Evolutionary conservation across 2,329 filamentous ascomycete species (phyloP).

Genomic region (Penicillium sp.): DNA sequence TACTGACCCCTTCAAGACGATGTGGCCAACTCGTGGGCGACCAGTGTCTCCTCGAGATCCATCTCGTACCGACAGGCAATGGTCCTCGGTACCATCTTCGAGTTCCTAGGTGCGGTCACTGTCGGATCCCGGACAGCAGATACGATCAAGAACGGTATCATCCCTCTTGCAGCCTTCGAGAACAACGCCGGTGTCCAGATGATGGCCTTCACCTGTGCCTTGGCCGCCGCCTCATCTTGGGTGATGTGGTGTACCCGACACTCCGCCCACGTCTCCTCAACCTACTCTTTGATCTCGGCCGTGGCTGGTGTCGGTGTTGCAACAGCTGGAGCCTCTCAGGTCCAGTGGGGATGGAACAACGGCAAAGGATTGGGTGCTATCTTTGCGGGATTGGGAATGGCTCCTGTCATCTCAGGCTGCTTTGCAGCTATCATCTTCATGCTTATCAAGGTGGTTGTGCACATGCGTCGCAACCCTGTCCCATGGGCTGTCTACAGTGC

Average conservation of each 20-base stretch:
- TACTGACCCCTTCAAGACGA: slow-evolving; percentile 51
- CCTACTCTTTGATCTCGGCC: slow-evolving; percentile 69
- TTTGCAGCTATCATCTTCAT: slow-evolving; percentile 70
- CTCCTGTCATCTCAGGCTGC: slow-evolving; percentile 64
- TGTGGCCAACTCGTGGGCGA: slow-evolving; percentile 83
- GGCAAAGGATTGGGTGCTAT: slow-evolving; percentile 70
- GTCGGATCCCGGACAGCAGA: slow-evolving; percentile 70
- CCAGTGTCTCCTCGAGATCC: slow-evolving; percentile 77
- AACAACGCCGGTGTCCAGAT: slow-evolving; percentile 66
- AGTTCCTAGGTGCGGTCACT: slow-evolving; percentile 66
- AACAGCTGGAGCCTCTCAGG: slow-evolving; percentile 60
- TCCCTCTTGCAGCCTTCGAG: slow-evolving; percentile 59
- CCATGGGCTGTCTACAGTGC: slow-evolving; percentile 72
- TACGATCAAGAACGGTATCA: slow-evolving; percentile 79
- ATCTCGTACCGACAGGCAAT: slow-evolving; percentile 36
- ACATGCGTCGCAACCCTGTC: slow-evolving; percentile 69
- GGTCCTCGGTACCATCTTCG: slow-evolving; percentile 62
- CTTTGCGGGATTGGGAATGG: slow-evolving; percentile 65
- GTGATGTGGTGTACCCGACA: slow-evolving; percentile 78
- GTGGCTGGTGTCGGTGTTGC: slow-evolving; percentile 70
- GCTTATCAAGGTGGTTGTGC: slow-evolving; percentile 71
- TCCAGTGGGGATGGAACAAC: slow-evolving; percentile 69
- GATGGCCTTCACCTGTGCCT: slow-evolving; percentile 51
- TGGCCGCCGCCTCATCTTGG: slow-evolving; percentile 54
- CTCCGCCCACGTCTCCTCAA: slow-evolving; percentile 72